Conservation (phyloP, 345 rosid species). For the Hypericum perforatum region DNA sequence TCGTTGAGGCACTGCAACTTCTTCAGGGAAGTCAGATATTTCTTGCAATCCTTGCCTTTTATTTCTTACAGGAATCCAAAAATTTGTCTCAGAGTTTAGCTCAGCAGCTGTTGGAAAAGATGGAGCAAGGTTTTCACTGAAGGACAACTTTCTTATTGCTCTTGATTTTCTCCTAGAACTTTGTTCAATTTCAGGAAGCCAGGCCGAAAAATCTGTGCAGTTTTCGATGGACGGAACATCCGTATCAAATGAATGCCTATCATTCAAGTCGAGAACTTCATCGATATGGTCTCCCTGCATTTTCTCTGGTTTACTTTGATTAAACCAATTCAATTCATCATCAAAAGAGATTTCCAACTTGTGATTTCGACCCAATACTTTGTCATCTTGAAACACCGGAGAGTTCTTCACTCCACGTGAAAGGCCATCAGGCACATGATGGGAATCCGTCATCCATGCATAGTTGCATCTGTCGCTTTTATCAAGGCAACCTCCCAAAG, state of each 20-base stretch:
- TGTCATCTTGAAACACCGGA: constrained; percentile 20
- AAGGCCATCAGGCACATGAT: constrained; percentile 13
- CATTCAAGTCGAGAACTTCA: constrained; percentile 45
- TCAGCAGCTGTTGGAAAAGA: constrained; percentile 41
- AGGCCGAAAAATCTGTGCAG: constrained; percentile 23
- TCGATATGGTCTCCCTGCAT: constrained; percentile 34
- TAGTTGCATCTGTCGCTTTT: constrained; percentile 26
- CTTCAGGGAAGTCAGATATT: constrained; percentile 16
- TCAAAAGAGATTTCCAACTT: constrained; percentile 21
- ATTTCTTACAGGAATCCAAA: constrained; percentile 21
- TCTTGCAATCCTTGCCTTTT: constrained; percentile 18
- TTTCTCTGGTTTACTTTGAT: constrained; percentile 20
- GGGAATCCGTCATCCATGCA: constrained; percentile 16
- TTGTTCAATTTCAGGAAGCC: constrained; percentile 30
- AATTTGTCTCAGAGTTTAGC: constrained; percentile 30
- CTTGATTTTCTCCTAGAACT: constrained; percentile 36
- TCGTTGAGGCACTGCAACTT: constrained; percentile 19
- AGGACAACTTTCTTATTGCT: constrained; percentile 46
- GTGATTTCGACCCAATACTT: constrained; percentile 20
- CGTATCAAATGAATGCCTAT: constrained; percentile 24
- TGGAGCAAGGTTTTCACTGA: constrained; percentile 23
- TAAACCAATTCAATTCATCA: constrained; percentile 21
- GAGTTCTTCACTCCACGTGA: constrained; percentile 19
- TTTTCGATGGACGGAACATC: constrained; percentile 25
- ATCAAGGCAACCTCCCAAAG: constrained; percentile 28